Conservation (phyloP, 345 rosid genomes). For the Linum trigynum region DNA sequence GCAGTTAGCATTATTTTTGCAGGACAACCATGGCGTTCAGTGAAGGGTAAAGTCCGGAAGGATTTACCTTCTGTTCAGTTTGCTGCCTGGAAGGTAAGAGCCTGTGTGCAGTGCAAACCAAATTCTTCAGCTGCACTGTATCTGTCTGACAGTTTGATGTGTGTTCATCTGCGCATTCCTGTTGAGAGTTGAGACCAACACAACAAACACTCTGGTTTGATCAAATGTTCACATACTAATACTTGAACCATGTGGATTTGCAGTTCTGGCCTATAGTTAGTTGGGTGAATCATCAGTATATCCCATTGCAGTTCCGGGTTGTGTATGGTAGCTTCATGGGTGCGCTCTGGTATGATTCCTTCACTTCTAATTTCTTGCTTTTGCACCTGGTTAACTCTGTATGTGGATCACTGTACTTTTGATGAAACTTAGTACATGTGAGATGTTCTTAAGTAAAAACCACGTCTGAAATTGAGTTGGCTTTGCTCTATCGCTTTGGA, state of each 20-base stretch:
- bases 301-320: constrained; percentile 78
- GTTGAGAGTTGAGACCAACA: background rate
- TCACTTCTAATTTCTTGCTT: constrained; percentile 4
- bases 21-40: constrained; percentile 74
- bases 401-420: no score
- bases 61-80: constrained; percentile 64
- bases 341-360: constrained; percentile 58
- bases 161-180: background rate
- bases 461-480: background rate
- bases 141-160: no score
- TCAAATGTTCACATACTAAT: background rate
- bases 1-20: constrained; percentile 2
- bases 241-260: constrained; percentile 14
- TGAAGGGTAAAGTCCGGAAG: constrained; percentile 50
- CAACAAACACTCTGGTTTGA: background rate
- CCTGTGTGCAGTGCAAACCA: background rate
- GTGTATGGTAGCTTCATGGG: constrained; percentile 57
- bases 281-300: constrained; percentile 74
- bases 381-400: background rate
- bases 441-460: background rate
- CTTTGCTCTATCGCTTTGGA: background rate
- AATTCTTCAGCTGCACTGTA: no score
- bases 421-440: background rate
- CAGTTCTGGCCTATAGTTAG: constrained; percentile 93
- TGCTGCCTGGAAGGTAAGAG: constrained; percentile 81